phyloP scores from a whole-genome alignment of 2,329 filamentous ascomycete species.

The Botrytis cinerea region DNA sequence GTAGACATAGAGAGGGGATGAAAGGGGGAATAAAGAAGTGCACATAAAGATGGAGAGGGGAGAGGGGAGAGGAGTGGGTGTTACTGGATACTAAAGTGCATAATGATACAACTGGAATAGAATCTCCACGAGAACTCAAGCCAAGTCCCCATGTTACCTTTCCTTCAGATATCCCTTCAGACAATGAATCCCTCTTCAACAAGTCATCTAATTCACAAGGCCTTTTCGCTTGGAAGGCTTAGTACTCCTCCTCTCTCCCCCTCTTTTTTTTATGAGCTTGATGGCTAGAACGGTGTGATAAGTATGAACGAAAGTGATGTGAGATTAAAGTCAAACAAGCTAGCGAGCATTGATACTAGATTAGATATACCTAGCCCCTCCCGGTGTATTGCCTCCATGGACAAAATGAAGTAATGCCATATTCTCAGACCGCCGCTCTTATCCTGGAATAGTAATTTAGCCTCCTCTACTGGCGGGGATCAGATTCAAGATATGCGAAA shows the following conservation, averaged over 20 bases:
- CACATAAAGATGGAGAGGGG: not conserved
- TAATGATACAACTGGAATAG: not conserved
- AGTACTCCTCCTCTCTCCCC: not conserved
- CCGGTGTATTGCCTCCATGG: no score
- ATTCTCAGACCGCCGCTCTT: no score
- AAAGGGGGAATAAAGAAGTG: not conserved
- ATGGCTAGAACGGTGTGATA: no score
- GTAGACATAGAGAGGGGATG: no score
- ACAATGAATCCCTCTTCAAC: not conserved
- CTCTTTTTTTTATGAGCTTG: no score
- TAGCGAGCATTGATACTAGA: not conserved
- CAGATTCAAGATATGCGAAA: no score
- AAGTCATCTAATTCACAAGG: not conserved
- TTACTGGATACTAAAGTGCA: not conserved
- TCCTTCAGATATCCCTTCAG: not conserved
- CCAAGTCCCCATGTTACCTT: not conserved
- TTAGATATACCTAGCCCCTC: accelerated
- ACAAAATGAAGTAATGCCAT: not conserved
- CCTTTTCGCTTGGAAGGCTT: not conserved
- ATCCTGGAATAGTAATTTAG: not conserved
- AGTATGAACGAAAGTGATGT: not conserved
- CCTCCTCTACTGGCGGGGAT: accelerated
- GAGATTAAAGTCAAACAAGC: not conserved
- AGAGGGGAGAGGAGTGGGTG: no score
- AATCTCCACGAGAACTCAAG: not conserved